Conservation (phyloP, 1,284 basidiomycete genomes). For the Ganoderma resinaceum region DNA sequence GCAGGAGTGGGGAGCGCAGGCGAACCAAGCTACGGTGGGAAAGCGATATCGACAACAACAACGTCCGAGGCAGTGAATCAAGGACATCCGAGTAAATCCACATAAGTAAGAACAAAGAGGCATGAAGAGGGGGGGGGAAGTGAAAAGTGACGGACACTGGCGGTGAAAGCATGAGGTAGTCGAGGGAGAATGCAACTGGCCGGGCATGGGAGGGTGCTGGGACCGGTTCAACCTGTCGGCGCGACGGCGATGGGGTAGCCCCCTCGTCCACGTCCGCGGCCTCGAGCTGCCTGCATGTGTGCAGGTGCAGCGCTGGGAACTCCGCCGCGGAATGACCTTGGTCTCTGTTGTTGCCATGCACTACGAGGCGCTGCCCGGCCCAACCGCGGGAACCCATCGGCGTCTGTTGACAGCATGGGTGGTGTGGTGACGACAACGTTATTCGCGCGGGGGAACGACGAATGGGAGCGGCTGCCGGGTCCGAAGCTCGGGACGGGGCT, state of each 20-base stretch:
- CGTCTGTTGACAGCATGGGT: slow-evolving; percentile 15
- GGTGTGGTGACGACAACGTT: not conserved
- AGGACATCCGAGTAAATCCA: not conserved
- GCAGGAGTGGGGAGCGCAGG: not conserved
- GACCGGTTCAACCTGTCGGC: slow-evolving; percentile 2
- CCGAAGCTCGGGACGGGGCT: slow-evolving; percentile 17
- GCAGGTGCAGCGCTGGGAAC: not conserved
- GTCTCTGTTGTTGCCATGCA: slow-evolving; percentile 14
- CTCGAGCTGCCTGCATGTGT: slow-evolving; percentile 14
- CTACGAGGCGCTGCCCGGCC: slow-evolving; percentile 10
- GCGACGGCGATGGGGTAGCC: slow-evolving; percentile 12
- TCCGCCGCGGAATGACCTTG: slow-evolving; percentile 11
- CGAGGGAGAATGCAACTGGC: not conserved
- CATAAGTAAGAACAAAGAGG: not conserved
- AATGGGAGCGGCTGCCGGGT: not conserved
- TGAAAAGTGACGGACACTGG: not conserved
- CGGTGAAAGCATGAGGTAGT: not conserved
- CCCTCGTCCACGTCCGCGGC: slow-evolving; percentile 13
- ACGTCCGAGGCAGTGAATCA: slow-evolving; percentile 5
- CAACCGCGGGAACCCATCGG: slow-evolving; percentile 25
- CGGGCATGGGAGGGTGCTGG: not conserved
- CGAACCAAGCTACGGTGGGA: not conserved
- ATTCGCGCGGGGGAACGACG: slow-evolving; percentile 12
- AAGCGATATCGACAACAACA: slow-evolving; percentile 18
- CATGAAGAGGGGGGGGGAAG: not conserved